These are phyloP conservation scores for Pythium diclinum DNA, from an alignment of 352 stramenopile species.

Conservation along the genomic window DNA sequence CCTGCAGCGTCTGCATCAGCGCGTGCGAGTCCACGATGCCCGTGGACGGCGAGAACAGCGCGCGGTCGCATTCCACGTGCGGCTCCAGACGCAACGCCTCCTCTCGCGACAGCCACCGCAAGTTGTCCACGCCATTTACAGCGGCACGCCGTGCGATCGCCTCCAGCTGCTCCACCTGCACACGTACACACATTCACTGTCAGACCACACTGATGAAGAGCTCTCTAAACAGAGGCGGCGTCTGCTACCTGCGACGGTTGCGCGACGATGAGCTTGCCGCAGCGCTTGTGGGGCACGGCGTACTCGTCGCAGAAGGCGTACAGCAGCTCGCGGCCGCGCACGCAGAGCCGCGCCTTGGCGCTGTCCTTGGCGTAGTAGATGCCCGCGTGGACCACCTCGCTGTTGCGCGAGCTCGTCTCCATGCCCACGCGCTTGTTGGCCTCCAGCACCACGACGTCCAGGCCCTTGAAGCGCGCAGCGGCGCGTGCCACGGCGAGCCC, in stretches of 20 bases:
- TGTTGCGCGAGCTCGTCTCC: constrained; percentile 91
- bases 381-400: constrained; percentile 93
- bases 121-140: constrained; percentile 57
- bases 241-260: constrained; percentile 43
- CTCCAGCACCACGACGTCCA: constrained; percentile 89
- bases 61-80: constrained; percentile 50
- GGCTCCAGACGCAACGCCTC: constrained; percentile 52
- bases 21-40: constrained; percentile 94
- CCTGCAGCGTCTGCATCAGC: constrained; percentile 89
- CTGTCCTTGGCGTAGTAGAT: constrained; percentile 93
- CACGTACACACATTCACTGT: background rate
- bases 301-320: constrained; percentile 91
- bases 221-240: too few species aligned
- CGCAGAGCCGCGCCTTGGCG: constrained; percentile 91
- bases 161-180: constrained; percentile 39
- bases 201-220: background rate
- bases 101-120: constrained; percentile 44
- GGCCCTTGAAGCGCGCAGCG: constrained; percentile 39
- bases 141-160: constrained; percentile 36
- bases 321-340: constrained; percentile 83
- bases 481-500: constrained; percentile 66
- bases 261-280: constrained; percentile 96
- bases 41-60: constrained; percentile 92
- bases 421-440: constrained; percentile 73
- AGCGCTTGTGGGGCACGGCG: constrained; percentile 75